Percentiles rank a stretch among this genome's conserved stretches.
Evolutionary conservation across 1,284 basidiomycete species (phyloP).

Genomic region (Serendipita sp.): DNA sequence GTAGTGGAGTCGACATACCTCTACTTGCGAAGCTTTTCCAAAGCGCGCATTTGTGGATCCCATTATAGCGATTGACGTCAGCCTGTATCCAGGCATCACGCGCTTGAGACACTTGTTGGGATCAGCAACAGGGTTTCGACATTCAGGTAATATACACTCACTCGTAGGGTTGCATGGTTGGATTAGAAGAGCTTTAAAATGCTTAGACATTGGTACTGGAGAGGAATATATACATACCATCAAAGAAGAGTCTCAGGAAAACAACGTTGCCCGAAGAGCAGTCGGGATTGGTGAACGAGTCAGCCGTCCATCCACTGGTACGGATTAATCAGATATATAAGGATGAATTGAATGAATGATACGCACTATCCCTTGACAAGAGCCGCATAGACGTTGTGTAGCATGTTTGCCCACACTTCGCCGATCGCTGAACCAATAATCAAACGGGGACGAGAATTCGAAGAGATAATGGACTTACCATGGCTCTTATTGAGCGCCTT

Average conservation of each 20-base stretch:
- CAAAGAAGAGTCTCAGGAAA: conserved; percentile 8
- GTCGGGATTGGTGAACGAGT: conserved; percentile 4
- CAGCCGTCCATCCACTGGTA: neutral
- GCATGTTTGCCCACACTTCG: conserved; percentile 8
- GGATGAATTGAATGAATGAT: neutral
- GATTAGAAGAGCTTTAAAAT: neutral
- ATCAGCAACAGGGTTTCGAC: no score
- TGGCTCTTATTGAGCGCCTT: conserved; percentile 2
- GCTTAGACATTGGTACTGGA: no score
- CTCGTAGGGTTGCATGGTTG: no score
- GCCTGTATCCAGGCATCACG: conserved; percentile 24
- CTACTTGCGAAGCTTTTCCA: conserved; percentile 23
- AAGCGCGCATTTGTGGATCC: conserved; percentile 24
- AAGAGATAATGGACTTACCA: neutral
- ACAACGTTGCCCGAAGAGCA: neutral
- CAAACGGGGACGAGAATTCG: neutral
- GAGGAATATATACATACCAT: no score
- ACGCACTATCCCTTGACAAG: neutral
- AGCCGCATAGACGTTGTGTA: conserved; percentile 7
- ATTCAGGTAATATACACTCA: no score
- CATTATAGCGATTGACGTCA: conserved; percentile 24
- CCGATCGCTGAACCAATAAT: neutral
- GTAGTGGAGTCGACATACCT: no score
- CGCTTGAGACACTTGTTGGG: conserved; percentile 13
- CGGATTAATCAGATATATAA: neutral